Evolutionary conservation across 805 yeast genomes (phyloP).

Genomic region (Saccharomycopsis capsularis): DNA sequence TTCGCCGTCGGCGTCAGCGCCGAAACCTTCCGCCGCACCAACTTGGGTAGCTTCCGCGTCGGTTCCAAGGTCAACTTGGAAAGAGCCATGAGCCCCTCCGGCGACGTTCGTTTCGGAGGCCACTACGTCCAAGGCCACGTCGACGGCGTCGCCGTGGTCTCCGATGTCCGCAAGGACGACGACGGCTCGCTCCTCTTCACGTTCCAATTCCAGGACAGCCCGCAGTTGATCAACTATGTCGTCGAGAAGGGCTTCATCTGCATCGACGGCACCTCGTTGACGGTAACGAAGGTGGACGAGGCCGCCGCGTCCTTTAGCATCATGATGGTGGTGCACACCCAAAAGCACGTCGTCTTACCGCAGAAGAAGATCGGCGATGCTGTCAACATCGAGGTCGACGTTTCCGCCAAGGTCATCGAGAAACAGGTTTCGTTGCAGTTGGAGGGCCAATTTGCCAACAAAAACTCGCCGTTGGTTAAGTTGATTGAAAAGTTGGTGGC

Average conservation of each 20-base stretch:
- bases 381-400: slow-evolving; percentile 91
- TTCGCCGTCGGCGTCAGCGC: slow-evolving; percentile 93
- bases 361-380: slow-evolving; percentile 50
- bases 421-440: slow-evolving; percentile 61
- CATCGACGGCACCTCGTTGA: slow-evolving; percentile 88
- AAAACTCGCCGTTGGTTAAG: slow-evolving; percentile 42
- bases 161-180: slow-evolving; percentile 48
- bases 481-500: slow-evolving; percentile 45
- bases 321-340: slow-evolving; percentile 90
- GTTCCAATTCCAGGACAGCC: slow-evolving; percentile 55
- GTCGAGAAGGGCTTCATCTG: slow-evolving; percentile 95
- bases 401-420: slow-evolving; percentile 86
- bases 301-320: slow-evolving; percentile 55
- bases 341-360: slow-evolving; percentile 70
- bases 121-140: slow-evolving; percentile 98
- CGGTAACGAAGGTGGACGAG: slow-evolving; percentile 75
- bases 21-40: slow-evolving; percentile 80
- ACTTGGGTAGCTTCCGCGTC: slow-evolving; percentile 50
- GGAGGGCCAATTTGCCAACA: slow-evolving; percentile 44
- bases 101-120: slow-evolving; percentile 77
- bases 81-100: slow-evolving; percentile 62
- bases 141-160: slow-evolving; percentile 75
- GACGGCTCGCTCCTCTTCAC: slow-evolving; percentile 70
- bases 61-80: slow-evolving; percentile 79
- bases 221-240: slow-evolving; percentile 49